Base-by-base conservation (phyloP, 2,329 filamentous ascomycete species). In the Helminthosporium solani region DNA sequence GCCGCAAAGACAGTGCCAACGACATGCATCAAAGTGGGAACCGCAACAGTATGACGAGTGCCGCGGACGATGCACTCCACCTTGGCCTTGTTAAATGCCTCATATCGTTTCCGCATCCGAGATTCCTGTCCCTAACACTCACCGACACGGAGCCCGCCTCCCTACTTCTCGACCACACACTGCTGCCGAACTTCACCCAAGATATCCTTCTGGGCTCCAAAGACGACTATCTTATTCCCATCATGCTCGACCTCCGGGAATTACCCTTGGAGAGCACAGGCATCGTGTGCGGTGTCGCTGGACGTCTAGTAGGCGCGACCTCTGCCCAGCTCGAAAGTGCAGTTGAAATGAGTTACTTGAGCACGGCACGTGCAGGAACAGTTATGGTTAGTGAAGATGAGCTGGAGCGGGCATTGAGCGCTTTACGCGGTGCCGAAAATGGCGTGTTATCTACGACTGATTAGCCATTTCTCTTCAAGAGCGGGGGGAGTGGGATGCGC, bases 251-350 rank as follows among this genome's bases (percentile, higher is more conserved):
- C 60, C 78, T 99, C 20, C 83, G 82, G 16, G 83, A 83, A 33
- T 75, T 97, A 33, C 88, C 92, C 0, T 79, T 92, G 33, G 90
- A 96, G 68, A 90, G 90, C 7, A 95, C 91, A 0, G 92, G 92
- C 18, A 96, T 99, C 47, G 90, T 99, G 3, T 96, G 91, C 57
- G 92, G 94, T 21, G 89, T 99, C 2, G 91, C 92, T 0, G 89
- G 90, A 20, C 81, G 84, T 44, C 76, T 97, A 21, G 87, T 90
- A 1, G 83, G 87, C 40, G 87, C 88, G 36, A 85, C 89, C 31
- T 61, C 57, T 3, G 58, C 58, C 59, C 67, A 56, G 35, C 18
- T 66, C 51, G 43, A 71, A 64, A 59, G 50, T 37, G 46, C 67
- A 1, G 82, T 89, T 1, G 90, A 96, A 67, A 84, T 97, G 71